These are phyloP conservation scores for Geotrichum citri-aurantii DNA, from an alignment of 1,139 yeast species.

Conservation along the genomic window DNA sequence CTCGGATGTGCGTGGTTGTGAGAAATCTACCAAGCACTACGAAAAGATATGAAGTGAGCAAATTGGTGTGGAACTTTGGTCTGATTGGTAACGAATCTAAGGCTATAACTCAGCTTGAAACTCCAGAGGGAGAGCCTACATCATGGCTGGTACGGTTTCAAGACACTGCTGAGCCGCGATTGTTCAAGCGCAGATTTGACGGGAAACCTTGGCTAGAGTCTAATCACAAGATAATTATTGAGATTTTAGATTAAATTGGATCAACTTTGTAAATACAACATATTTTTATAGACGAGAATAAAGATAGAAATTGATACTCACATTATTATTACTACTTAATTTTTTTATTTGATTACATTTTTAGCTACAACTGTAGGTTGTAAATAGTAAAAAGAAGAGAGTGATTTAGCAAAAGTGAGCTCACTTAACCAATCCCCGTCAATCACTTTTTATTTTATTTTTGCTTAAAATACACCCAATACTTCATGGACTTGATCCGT, in stretches of 20 bases:
- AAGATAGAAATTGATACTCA: not conserved
- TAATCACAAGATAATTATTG: conserved; percentile 33
- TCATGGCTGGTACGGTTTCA: conserved; percentile 47
- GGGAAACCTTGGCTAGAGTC: conserved; percentile 42
- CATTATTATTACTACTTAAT: no score
- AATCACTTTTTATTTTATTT: no score
- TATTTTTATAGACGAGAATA: not conserved
- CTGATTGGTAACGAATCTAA: conserved; percentile 36
- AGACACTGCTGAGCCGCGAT: conserved; percentile 47
- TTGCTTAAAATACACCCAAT: no score
- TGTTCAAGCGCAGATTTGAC: conserved; percentile 47
- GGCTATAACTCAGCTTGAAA: conserved; percentile 30
- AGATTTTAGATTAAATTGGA: conserved; percentile 39
- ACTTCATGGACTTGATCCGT: no score
- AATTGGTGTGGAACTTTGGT: conserved; percentile 42
- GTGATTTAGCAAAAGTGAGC: no score
- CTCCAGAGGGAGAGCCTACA: conserved; percentile 28
- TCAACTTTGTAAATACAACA: not conserved
- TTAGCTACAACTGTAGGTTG: no score
- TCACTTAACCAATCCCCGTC: no score
- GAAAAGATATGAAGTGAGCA: conserved; percentile 27
- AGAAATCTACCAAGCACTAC: conserved; percentile 38
- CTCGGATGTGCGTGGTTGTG: conserved; percentile 33
- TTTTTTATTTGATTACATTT: no score
- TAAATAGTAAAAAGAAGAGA: no score